These are phyloP conservation scores for Trichosanthes truncata DNA, from an alignment of 306 rosid genomes.

Conservation along the genomic window DNA sequence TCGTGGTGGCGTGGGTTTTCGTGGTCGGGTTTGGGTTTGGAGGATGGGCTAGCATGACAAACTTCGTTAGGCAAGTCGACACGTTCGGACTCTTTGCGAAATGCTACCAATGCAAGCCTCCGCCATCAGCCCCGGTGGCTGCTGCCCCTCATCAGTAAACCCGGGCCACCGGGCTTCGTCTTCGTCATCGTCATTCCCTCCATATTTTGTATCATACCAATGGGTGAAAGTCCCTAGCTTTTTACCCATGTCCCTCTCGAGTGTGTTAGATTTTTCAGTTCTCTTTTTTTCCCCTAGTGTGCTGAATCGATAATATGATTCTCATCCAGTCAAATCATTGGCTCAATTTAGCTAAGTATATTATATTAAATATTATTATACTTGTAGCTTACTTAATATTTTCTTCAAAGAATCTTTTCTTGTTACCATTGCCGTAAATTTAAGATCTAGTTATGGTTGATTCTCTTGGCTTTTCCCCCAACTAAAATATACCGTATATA, in stretches of 20 bases:
- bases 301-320: slow-evolving; percentile 42
- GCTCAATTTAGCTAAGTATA: slow-evolving; percentile 7
- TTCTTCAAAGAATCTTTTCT: not conserved
- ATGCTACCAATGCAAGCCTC: slow-evolving; percentile 95
- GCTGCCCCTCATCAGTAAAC: slow-evolving; percentile 30
- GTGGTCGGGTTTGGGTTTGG: slow-evolving; percentile 95
- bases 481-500: not conserved
- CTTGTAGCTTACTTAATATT: not conserved
- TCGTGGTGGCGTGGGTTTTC: slow-evolving; percentile 66
- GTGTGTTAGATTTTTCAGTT: slow-evolving; percentile 24
- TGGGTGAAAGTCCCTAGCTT: not conserved
- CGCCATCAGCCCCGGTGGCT: slow-evolving; percentile 11
- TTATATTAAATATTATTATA: not conserved
- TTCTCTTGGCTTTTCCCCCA: not conserved
- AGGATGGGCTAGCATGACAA: slow-evolving; percentile 96
- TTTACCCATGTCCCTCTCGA: not conserved
- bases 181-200: not conserved
- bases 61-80: slow-evolving; percentile 69
- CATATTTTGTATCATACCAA: slow-evolving; percentile 47
- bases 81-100: slow-evolving; percentile 89
- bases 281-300: slow-evolving; percentile 28
- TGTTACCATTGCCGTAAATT: not conserved
- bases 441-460: not conserved
- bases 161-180: not conserved
- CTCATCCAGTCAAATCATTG: slow-evolving; percentile 6